phyloP scores from a whole-genome alignment of 495 filamentous ascomycete genomes.

The Elasticomyces elasticus region DNA sequence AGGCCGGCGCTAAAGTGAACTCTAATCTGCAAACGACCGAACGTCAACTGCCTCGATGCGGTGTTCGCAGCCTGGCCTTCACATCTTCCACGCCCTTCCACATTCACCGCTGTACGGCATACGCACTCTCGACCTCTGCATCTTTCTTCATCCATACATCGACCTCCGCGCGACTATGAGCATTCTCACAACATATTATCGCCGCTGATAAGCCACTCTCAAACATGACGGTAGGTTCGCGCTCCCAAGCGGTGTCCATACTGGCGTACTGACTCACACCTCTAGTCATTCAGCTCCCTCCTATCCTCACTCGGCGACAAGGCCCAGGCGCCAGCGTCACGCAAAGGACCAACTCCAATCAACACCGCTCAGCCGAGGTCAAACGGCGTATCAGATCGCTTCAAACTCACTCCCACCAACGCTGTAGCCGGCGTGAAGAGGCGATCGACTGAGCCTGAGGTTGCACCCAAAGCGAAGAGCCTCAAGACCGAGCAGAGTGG shows the following conservation, averaged over 20 bases:
- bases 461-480: conserved; percentile 29
- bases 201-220: background rate
- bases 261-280: conserved; percentile 1
- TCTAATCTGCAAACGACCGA: too few relatives aligned
- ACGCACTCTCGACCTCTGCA: background rate
- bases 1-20: too few relatives aligned
- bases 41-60: too few relatives aligned
- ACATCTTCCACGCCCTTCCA: too few relatives aligned
- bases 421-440: conserved; percentile 24
- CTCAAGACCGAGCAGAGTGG: conserved; percentile 23
- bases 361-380: background rate
- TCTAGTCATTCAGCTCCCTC: conserved; percentile 49
- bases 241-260: background rate
- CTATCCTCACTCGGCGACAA: conserved; percentile 45
- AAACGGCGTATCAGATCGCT: conserved; percentile 9
- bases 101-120: background rate
- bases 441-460: conserved; percentile 27
- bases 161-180: background rate
- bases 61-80: too few relatives aligned
- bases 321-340: conserved; percentile 27
- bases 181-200: background rate
- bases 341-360: conserved; percentile 8
- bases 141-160: background rate
- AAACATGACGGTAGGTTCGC: conserved; percentile 4
- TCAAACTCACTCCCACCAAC: conserved; percentile 14